phyloP scores from a whole-genome alignment of 805 yeast species.

The Ogataea allantospora region DNA sequence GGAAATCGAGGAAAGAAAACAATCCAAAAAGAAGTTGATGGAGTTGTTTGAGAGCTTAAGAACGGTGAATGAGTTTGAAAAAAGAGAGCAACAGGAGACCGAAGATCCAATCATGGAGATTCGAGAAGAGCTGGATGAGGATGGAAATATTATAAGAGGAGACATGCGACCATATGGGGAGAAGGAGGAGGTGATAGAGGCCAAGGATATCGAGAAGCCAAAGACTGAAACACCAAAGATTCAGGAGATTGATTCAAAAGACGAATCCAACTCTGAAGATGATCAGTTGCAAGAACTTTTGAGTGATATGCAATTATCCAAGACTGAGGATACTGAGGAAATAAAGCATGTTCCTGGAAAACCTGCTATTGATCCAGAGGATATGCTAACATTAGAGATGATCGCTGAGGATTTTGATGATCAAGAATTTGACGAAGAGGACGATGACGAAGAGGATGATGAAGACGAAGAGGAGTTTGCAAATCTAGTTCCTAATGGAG shows the following conservation, averaged over 20 bases:
- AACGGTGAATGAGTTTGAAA: conserved; percentile 20
- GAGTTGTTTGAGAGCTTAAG: conserved; percentile 26
- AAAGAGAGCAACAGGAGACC: conserved; percentile 33
- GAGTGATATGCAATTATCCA: conserved; percentile 35
- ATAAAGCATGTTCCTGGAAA: neutral
- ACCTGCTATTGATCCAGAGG: conserved; percentile 41
- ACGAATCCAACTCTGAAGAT: conserved; percentile 20
- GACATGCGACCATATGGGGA: conserved; percentile 37
- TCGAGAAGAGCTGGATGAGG: conserved; percentile 78
- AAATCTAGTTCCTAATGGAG: conserved; percentile 27
- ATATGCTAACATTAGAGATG: conserved; percentile 51
- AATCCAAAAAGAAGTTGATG: conserved; percentile 28
- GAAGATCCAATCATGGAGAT: conserved; percentile 77
- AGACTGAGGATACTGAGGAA: conserved; percentile 2
- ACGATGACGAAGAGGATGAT: conserved; percentile 24
- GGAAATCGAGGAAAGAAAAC: conserved; percentile 39
- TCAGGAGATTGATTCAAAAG: conserved; percentile 1
- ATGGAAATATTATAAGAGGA: conserved; percentile 63
- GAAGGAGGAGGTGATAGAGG: neutral
- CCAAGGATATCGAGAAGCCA: neutral
- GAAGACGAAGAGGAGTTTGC: conserved; percentile 26
- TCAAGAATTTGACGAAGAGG: conserved; percentile 24
- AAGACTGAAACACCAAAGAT: conserved; percentile 14
- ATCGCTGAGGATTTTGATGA: conserved; percentile 34
- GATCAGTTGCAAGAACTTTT: conserved; percentile 34